Evolutionary conservation across 768 basidiomycete species (phyloP).

Genomic region (Suillus alpinus): DNA sequence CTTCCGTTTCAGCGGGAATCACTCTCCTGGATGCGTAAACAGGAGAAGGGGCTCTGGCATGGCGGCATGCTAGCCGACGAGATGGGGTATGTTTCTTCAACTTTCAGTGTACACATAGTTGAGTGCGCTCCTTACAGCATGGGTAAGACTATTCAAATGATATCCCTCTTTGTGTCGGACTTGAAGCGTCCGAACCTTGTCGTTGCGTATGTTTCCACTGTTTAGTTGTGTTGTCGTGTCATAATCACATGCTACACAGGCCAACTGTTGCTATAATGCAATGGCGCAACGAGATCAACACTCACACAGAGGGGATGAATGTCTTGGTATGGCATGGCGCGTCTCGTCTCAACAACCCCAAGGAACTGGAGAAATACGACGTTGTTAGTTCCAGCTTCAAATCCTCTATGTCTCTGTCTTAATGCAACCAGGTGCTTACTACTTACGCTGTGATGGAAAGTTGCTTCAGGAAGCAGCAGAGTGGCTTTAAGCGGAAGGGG

Average conservation of each 20-base stretch:
- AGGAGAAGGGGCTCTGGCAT: slow-evolving; percentile 82
- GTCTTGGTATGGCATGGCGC: slow-evolving; percentile 93
- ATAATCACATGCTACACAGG: slow-evolving; percentile 25
- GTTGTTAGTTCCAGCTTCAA: slow-evolving; percentile 52
- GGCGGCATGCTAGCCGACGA: slow-evolving; percentile 95
- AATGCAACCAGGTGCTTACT: slow-evolving; percentile 62
- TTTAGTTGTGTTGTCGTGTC: background rate
- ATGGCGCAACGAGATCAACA: slow-evolving; percentile 91
- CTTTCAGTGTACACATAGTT: slow-evolving; percentile 11
- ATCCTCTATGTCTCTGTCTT: slow-evolving; percentile 2
- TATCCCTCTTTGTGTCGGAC: slow-evolving; percentile 83
- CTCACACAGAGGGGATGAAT: slow-evolving; percentile 81
- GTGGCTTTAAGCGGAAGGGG: slow-evolving; percentile 88
- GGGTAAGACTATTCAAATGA: slow-evolving; percentile 97
- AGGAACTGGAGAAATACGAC: slow-evolving; percentile 79
- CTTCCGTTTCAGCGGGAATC: slow-evolving; percentile 96
- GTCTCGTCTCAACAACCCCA: slow-evolving; percentile 61
- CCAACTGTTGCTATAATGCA: slow-evolving; percentile 60
- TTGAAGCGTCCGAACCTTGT: slow-evolving; percentile 82
- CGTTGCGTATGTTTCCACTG: slow-evolving; percentile 65
- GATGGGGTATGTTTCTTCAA: slow-evolving; percentile 67
- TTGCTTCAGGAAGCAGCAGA: slow-evolving; percentile 88
- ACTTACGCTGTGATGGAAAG: slow-evolving; percentile 90
- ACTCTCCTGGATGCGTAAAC: slow-evolving; percentile 92
- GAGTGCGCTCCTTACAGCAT: slow-evolving; percentile 46